Evolutionary conservation across 768 basidiomycete species (phyloP), one percentile per base, ranked within the genome.

Genomic region (Clitopilus passeckerianus): DNA sequence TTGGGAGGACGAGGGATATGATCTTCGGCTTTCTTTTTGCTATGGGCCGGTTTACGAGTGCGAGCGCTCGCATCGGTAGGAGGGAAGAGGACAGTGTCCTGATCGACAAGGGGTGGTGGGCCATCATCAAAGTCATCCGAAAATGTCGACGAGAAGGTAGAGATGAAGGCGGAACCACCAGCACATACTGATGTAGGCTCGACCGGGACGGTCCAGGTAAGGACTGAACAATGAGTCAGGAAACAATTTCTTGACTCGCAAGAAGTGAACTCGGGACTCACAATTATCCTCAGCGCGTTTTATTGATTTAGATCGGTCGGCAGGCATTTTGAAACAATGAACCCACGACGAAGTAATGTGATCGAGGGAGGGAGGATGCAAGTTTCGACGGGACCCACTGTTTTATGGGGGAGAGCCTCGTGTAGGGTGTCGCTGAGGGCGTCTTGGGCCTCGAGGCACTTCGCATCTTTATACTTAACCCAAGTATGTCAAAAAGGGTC

Each of bases 1-100:
- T 93, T 92, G 1, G 90, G 89, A 1, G 90, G 90, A 44, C 90
- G 88, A 16, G 90, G 90, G 62, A 93, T 89, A 69, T 91, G 88
- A 63, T 87, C 82, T 24, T 85, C 83, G 14, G 84, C 81, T 68
- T 87, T 88, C 74, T 89, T 87, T 77, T 84, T 88, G 53, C 80
- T 75, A 65, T 90, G 89, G 0, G 80, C 78, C 6, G 77, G 70
- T 41, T 79, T 79, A 35, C 79, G 79, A 34, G 78, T 64, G 34
- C 73, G 60, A n/a, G 72, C 59, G 54, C 56, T 61, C 50, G 72
- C 73, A 30, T 76, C 71, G 46, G 75, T 60, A 22, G 82, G 79
- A 18, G 87, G 85, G 75, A 90, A 90, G 66, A 89, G 78, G 34
- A 83, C 72, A 16, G 80, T 76, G 56, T 83, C 76, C 52, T 62